phyloP scores from a whole-genome alignment of 2,329 filamentous ascomycete species.

The Trichoderma pleuroti region DNA sequence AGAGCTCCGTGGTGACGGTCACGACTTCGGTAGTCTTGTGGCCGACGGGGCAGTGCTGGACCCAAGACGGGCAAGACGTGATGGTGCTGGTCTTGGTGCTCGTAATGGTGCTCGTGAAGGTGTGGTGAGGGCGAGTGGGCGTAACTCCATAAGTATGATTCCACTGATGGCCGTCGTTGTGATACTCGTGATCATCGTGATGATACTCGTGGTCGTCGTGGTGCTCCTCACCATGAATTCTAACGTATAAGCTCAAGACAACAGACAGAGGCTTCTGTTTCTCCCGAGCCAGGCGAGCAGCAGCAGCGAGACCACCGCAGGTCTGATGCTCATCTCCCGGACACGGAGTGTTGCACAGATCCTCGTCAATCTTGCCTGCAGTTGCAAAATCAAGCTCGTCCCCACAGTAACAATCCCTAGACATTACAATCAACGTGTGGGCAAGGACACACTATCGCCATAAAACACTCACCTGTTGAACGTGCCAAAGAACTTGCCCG shows the following conservation, averaged over 20 bases:
- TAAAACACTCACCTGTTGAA: constrained; percentile 23
- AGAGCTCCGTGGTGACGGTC: constrained; percentile 26
- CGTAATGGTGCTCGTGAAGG: constrained; percentile 28
- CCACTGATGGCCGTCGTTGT: neutral
- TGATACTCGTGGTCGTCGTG: neutral
- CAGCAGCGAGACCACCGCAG: constrained; percentile 28
- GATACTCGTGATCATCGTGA: neutral
- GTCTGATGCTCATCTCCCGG: constrained; percentile 26
- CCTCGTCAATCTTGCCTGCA: constrained; percentile 18
- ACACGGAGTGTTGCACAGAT: constrained; percentile 28
- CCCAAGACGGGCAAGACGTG: constrained; percentile 28
- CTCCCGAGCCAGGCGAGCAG: constrained; percentile 24
- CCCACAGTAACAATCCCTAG: constrained; percentile 34
- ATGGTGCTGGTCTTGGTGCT: constrained; percentile 29
- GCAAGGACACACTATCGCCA: neutral
- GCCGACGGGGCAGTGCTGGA: constrained; percentile 27
- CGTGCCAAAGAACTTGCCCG: constrained; percentile 27
- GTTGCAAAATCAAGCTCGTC: constrained; percentile 15
- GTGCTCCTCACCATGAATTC: neutral
- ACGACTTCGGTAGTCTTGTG: constrained; percentile 24
- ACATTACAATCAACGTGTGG: neutral
- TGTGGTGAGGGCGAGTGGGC: neutral
- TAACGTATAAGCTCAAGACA: constrained; percentile 24
- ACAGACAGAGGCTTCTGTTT: constrained; percentile 18
- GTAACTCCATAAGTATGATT: constrained; percentile 5